These are phyloP conservation scores for Penicillium soppii DNA, from an alignment of 495 filamentous ascomycete genomes.

Conservation along the genomic window DNA sequence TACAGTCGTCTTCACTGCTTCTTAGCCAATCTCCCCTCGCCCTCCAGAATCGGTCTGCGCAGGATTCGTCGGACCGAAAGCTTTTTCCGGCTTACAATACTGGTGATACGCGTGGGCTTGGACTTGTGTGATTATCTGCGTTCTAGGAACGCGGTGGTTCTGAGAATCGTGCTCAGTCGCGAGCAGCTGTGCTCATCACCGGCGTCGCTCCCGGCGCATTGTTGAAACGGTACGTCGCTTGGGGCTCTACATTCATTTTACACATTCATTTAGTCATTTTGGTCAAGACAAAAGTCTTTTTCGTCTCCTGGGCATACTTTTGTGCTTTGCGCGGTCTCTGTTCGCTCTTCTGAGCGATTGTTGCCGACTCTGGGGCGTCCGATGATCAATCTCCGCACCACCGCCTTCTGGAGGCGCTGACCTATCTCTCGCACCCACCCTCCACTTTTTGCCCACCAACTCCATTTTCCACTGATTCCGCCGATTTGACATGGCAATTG, in stretches of 20 bases:
- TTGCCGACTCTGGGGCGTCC: conserved; percentile 33
- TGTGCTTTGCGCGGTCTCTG: conserved; percentile 24
- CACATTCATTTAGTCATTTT: conserved; percentile 1
- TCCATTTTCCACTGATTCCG: background rate
- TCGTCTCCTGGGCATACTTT: background rate
- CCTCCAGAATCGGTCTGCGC: conserved; percentile 22
- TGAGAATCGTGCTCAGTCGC: conserved; percentile 39
- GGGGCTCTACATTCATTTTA: conserved; percentile 16
- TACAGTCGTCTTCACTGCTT: conserved; percentile 39
- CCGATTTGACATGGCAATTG: conserved; percentile 25
- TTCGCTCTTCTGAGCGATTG: conserved; percentile 20
- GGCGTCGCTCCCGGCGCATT: conserved; percentile 43
- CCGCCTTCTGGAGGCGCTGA: conserved; percentile 42
- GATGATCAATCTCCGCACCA: conserved; percentile 49
- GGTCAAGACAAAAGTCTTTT: background rate
- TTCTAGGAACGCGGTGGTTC: conserved; percentile 26
- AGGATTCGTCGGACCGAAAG: conserved; percentile 13
- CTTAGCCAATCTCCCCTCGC: conserved; percentile 36
- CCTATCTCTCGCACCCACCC: conserved; percentile 25
- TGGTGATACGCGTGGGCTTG: conserved; percentile 20
- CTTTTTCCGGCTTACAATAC: conserved; percentile 10
- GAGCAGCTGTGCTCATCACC: conserved; percentile 37
- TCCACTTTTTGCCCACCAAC: conserved; percentile 15
- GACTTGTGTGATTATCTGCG: background rate
- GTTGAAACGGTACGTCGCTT: conserved; percentile 43